Evolutionary conservation across 192 early-diverging fungal species (phyloP).

Genomic region (Coemansia sp.): DNA sequence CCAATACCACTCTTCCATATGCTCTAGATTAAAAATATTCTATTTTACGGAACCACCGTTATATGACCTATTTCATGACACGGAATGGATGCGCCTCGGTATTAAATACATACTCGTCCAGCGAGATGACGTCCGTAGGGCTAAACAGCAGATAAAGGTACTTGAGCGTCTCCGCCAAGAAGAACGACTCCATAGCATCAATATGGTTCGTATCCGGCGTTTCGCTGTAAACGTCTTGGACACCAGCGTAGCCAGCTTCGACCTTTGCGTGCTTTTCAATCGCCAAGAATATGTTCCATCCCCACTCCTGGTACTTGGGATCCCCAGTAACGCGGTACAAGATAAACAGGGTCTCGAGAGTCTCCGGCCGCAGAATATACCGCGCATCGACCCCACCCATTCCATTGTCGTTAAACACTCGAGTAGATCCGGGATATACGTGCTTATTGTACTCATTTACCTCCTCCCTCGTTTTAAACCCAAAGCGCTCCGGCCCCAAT

Average conservation of each 20-base stretch:
- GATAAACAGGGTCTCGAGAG: slow-evolving; percentile 84
- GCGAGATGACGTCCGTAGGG: slow-evolving; percentile 61
- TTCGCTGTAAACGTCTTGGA: slow-evolving; percentile 27
- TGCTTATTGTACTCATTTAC: background rate
- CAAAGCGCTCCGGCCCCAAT: slow-evolving; percentile 77
- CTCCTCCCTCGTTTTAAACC: background rate
- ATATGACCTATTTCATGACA: slow-evolving; percentile 22
- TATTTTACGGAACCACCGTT: background rate
- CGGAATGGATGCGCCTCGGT: slow-evolving; percentile 92
- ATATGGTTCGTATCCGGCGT: background rate
- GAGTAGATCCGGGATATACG: background rate
- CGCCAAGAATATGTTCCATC: slow-evolving; percentile 82
- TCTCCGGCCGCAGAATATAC: slow-evolving; percentile 84
- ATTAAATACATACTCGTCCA: slow-evolving; percentile 89
- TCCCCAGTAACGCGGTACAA: slow-evolving; percentile 85
- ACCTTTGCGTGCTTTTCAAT: slow-evolving; percentile 81
- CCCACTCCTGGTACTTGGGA: slow-evolving; percentile 72
- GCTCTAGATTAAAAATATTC: background rate
- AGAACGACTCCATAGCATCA: slow-evolving; percentile 75
- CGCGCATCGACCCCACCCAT: slow-evolving; percentile 4
- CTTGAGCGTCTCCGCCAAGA: slow-evolving; percentile 94
- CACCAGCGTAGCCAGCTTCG: slow-evolving; percentile 60
- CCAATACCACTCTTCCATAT: slow-evolving; percentile 36
- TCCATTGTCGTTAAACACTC: slow-evolving; percentile 1
- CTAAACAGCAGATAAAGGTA: slow-evolving; percentile 90